These are phyloP conservation scores for Backusella tuberculispora DNA, from an alignment of 192 early-diverging fungal species.

Conservation along the genomic window DNA sequence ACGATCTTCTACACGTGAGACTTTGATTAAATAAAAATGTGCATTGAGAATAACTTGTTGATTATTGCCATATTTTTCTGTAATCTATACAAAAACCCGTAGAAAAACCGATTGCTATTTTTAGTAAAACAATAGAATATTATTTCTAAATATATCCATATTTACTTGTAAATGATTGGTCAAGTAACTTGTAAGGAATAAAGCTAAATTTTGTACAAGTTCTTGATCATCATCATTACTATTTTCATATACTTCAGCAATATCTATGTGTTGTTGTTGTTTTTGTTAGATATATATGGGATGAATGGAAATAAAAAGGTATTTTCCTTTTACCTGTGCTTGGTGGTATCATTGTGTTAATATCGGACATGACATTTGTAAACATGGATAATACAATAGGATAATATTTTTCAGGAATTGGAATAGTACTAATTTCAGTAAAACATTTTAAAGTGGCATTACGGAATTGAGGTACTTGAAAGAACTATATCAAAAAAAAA, in stretches of 20 bases:
- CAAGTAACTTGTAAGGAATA: conserved; percentile 91
- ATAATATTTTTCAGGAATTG: conserved; percentile 78
- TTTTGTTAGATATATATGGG: not conserved
- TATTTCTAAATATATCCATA: not conserved
- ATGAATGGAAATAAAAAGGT: not conserved
- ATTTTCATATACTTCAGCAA: conserved; percentile 81
- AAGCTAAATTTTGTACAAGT: conserved; percentile 93
- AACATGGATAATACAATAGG: conserved; percentile 89
- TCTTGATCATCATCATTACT: conserved; percentile 88
- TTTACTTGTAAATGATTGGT: conserved; percentile 80
- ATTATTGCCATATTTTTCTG: conserved; percentile 56
- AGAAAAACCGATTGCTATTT: not conserved
- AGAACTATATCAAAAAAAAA: conserved; percentile 13
- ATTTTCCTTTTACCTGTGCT: conserved; percentile 40
- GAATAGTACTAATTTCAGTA: conserved; percentile 92
- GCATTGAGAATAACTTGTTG: conserved; percentile 67
- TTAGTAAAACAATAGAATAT: conserved; percentile 15
- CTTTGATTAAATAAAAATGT: conserved; percentile 88
- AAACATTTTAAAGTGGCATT: conserved; percentile 96
- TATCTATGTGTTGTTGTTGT: conserved; percentile 47
- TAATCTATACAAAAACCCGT: conserved; percentile 35
- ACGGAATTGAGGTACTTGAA: conserved; percentile 42
- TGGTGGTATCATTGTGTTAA: conserved; percentile 71
- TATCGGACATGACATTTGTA: conserved; percentile 72
- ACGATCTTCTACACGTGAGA: conserved; percentile 91